Conservation (phyloP, 2,329 filamentous ascomycete genomes). For the Huntiella decipiens region DNA sequence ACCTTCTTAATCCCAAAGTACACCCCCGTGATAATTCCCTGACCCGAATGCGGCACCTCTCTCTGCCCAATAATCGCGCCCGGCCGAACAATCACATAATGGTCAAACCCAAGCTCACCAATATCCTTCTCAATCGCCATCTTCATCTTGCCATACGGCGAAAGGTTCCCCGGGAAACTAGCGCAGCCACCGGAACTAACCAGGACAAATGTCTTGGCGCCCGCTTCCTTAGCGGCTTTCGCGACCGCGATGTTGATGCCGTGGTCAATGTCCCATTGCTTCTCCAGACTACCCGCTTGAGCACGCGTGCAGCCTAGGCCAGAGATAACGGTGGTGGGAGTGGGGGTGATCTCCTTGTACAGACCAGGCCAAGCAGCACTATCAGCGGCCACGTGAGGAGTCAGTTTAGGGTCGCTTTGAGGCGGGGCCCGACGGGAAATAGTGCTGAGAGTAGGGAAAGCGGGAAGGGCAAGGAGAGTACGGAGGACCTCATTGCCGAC, state of each 20-base stretch:
- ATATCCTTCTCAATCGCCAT: conserved; percentile 67
- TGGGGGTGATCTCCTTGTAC: conserved; percentile 34
- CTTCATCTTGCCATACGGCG: conserved; percentile 54
- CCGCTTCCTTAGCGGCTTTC: conserved; percentile 51
- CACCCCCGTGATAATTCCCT: conserved; percentile 35
- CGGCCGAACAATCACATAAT: conserved; percentile 54
- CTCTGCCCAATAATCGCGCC: conserved; percentile 58
- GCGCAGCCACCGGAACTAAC: conserved; percentile 41
- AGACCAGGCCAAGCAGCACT: conserved; percentile 46
- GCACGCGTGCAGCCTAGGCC: conserved; percentile 63
- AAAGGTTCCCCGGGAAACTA: conserved; percentile 21
- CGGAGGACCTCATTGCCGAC: conserved; percentile 57
- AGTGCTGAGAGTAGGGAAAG: conserved; percentile 36
- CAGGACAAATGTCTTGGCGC: conserved; percentile 58
- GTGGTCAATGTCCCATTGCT: conserved; percentile 75
- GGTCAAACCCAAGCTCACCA: conserved; percentile 52
- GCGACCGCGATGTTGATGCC: conserved; percentile 70
- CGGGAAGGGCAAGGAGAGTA: conserved; percentile 32
- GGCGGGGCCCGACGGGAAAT: conserved; percentile 49
- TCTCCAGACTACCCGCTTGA: conserved; percentile 53
- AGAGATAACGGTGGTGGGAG: conserved; percentile 51
- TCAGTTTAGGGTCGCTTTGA: conserved; percentile 32
- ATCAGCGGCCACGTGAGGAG: conserved; percentile 47
- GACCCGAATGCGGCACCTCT: conserved; percentile 38
- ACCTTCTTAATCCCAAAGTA: conserved; percentile 37